Evolutionary conservation across 768 basidiomycete species (phyloP), one percentile per base, ranked within the genome.

Genomic region (Hygrocybe punicea): DNA sequence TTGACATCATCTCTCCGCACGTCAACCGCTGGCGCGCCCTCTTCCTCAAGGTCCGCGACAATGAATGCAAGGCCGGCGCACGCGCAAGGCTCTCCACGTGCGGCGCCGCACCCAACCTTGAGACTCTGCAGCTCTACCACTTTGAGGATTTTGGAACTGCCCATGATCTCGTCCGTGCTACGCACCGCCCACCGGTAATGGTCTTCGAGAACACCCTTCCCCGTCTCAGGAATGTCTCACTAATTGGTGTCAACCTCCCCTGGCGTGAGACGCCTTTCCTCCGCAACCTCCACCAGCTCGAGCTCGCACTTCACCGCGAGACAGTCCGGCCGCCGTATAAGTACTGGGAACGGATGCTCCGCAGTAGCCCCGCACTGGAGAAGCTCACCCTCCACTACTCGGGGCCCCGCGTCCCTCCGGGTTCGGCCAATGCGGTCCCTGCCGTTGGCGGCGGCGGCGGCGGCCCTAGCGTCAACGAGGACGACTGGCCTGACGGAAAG

Each of bases 241-340:
- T 86, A 47, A 83, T 85, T 59, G 85, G 85, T 51, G 84, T 86
- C 59, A 85, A 85, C 66, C 76, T 86, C 29, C 81, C 81, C 3
- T 86, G 84, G 84, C 73, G 71, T 4, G 67, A 72, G 21, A 75
- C 76, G 25, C 76, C 80, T 6, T 84, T 79, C 69, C 76, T 85
- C 54, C 67, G 68, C 23, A 73, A 74, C 42, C 73, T 86, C 40
- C 71, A 76, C 25, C 68, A 76, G 49, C 73, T 86, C 40, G 81
- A 86, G 67, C 74, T 85, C 45, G 84, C 83, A 9, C 76, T 86
- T 13, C 84, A 86, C 64, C 73, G 79, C 1, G 80, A 84, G 60
- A 81, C 73, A 55, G 81, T 84, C 36, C 81, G 85, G 21, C 81
- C 82, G 5, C 73, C 80, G 2, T 84, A 80, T 67, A 65, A 69